Percentiles rank a stretch among this genome's conserved stretches.
phyloP scores from a whole-genome alignment of 768 basidiomycete species.

The Agrocybe pediades region DNA sequence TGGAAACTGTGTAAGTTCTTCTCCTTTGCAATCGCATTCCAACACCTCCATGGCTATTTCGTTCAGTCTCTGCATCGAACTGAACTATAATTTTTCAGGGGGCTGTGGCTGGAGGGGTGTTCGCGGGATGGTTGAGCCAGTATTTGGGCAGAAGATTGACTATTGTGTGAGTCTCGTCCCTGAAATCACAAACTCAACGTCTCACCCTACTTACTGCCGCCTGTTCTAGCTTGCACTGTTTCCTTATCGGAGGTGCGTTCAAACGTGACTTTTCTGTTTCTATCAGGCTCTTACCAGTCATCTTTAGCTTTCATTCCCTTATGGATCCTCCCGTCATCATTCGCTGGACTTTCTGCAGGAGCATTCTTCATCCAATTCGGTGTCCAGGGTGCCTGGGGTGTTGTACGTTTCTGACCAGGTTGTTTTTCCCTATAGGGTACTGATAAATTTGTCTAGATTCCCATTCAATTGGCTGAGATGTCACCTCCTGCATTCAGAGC shows the following conservation, averaged over 20 bases:
- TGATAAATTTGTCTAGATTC: conserved; percentile 49
- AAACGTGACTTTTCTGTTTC: neutral
- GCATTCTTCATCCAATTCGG: conserved; percentile 89
- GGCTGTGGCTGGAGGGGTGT: conserved; percentile 53
- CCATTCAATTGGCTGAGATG: conserved; percentile 82
- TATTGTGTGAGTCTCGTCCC: conserved; percentile 50
- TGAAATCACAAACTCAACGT: neutral
- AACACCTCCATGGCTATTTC: neutral
- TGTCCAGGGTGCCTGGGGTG: conserved; percentile 91
- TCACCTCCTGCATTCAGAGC: conserved; percentile 89
- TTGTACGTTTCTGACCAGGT: conserved; percentile 60
- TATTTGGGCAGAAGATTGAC: conserved; percentile 84
- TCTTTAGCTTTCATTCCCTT: conserved; percentile 61
- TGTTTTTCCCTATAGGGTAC: no score
- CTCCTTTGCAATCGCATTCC: neutral
- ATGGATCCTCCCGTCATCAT: conserved; percentile 79
- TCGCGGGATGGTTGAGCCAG: conserved; percentile 76
- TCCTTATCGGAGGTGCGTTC: conserved; percentile 49
- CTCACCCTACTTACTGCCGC: neutral
- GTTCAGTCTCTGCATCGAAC: no score
- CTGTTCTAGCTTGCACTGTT: conserved; percentile 48
- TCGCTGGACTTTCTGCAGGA: conserved; percentile 72
- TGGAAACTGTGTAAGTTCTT: conserved; percentile 57
- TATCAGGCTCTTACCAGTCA: neutral
- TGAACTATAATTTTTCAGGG: no score